Percentiles rank a stretch among this genome's conserved stretches.
Evolutionary conservation across 2,329 filamentous ascomycete genomes (phyloP).

Genomic region (Pseudonectria foliicola): DNA sequence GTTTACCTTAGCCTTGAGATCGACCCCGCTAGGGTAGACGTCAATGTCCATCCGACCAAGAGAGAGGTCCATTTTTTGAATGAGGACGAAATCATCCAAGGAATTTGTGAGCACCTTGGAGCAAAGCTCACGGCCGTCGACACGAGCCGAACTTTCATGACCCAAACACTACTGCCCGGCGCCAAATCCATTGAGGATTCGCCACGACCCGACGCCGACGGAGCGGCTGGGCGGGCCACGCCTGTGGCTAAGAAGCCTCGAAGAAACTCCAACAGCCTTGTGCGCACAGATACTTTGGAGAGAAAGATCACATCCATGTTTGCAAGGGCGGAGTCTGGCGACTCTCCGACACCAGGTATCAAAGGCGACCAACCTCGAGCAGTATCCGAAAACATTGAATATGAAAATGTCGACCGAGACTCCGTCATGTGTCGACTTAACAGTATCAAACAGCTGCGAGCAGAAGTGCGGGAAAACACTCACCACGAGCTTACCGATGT

Average conservation of each 20-base stretch:
- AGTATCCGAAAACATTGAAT: conserved; percentile 51
- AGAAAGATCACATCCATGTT: conserved; percentile 98
- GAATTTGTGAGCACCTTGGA: conserved; percentile 74
- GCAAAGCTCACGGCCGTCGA: conserved; percentile 78
- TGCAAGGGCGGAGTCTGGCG: conserved; percentile 38
- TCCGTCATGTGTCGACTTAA: conserved; percentile 64
- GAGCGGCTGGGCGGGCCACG: conserved; percentile 26
- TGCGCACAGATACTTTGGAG: conserved; percentile 80
- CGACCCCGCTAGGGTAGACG: conserved; percentile 85
- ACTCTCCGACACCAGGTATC: conserved; percentile 11
- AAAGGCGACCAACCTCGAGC: conserved; percentile 29
- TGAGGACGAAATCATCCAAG: conserved; percentile 90
- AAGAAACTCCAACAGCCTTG: conserved; percentile 62
- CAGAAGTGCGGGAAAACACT: conserved; percentile 71
- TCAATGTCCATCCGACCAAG: conserved; percentile 97
- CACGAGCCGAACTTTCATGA: conserved; percentile 88
- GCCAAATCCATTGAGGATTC: conserved; percentile 29
- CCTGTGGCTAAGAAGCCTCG: conserved; percentile 31
- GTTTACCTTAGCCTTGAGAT: conserved; percentile 89
- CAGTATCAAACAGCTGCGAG: conserved; percentile 80
- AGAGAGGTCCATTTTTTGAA: conserved; percentile 95
- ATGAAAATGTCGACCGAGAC: conserved; percentile 65
- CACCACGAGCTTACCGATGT: conserved; percentile 83
- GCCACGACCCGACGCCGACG: conserved; percentile 21
- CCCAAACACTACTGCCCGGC: conserved; percentile 79